Evolutionary conservation across 805 yeast species (phyloP).

Genomic region (Limtongia smithiae): DNA sequence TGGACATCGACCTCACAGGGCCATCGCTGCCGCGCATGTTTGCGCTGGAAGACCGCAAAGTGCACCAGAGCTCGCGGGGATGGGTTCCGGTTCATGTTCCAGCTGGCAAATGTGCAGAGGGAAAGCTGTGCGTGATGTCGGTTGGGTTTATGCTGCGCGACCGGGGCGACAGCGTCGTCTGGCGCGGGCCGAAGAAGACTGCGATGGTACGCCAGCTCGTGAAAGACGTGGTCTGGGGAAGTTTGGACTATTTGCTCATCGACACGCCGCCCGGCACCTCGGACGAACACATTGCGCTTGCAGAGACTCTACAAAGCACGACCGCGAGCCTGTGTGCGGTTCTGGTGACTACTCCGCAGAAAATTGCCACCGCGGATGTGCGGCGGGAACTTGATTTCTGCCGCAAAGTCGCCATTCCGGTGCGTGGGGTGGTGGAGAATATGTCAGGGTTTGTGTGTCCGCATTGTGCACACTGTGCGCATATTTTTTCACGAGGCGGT

Average conservation of each 20-base stretch:
- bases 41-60: conserved; percentile 76
- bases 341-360: conserved; percentile 94
- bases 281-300: conserved; percentile 95
- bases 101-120: conserved; percentile 20
- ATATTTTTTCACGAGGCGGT: conserved; percentile 91
- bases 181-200: conserved; percentile 98
- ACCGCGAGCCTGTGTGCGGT: conserved; percentile 68
- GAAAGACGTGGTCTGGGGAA: conserved; percentile 88
- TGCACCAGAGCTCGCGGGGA: conserved; percentile 75
- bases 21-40: conserved; percentile 97
- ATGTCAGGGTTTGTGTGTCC: conserved; percentile 98
- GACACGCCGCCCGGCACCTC: conserved; percentile 99
- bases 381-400: conserved; percentile 92
- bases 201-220: conserved; percentile 96
- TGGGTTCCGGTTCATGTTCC: conserved; percentile 85
- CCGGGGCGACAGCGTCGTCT: conserved; percentile 86
- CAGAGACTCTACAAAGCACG: conserved; percentile 65
- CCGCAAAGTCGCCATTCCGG: conserved; percentile 70
- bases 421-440: conserved; percentile 87
- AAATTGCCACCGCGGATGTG: conserved; percentile 90
- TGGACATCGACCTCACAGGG: conserved; percentile 94
- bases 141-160: conserved; percentile 81
- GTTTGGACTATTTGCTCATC: conserved; percentile 67
- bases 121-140: conserved; percentile 67
- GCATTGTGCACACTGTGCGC: conserved; percentile 78